A percentile compares a stretch with the other conserved stretches of the same genome.
phyloP scores from a whole-genome alignment of 306 rosid species.

The Pyrus bretschneideri region DNA sequence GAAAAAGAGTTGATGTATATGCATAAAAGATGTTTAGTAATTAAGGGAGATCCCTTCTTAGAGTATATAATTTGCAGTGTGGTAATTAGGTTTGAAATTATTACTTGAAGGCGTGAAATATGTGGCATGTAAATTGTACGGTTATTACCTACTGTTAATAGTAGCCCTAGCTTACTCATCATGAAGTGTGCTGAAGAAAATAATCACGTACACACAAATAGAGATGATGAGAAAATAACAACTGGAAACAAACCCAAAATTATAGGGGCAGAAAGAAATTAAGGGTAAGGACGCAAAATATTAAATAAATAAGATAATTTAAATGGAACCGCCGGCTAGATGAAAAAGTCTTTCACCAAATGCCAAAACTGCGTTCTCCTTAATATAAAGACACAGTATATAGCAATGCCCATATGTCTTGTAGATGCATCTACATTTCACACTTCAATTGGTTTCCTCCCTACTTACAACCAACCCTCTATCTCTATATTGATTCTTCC shows the following conservation, averaged over 20 bases:
- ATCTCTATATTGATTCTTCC: neutral
- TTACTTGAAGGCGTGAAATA: neutral
- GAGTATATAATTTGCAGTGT: neutral
- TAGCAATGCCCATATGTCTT: neutral
- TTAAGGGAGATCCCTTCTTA: neutral
- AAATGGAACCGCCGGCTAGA: constrained; percentile 58
- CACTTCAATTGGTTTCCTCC: constrained; percentile 31
- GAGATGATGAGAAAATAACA: constrained; percentile 2
- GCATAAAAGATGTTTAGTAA: neutral
- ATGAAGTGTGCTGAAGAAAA: neutral
- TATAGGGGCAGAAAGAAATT: neutral
- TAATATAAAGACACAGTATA: constrained; percentile 10
- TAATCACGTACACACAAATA: neutral
- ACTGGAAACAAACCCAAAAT: neutral
- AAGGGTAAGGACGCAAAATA: neutral
- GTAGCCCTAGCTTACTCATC: neutral
- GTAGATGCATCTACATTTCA: neutral
- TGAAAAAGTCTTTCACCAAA: constrained; percentile 30
- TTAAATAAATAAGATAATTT: constrained; percentile 5
- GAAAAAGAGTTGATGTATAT: neutral
- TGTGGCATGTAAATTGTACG: neutral
- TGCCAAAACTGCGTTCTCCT: constrained; percentile 41
- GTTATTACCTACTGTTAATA: neutral
- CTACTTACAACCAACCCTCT: neutral
- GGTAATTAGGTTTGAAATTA: neutral